Evolutionary conservation across 495 filamentous ascomycete species (phyloP), one percentile per base, ranked within the genome.

Genomic region (Penicillium subrubescens): DNA sequence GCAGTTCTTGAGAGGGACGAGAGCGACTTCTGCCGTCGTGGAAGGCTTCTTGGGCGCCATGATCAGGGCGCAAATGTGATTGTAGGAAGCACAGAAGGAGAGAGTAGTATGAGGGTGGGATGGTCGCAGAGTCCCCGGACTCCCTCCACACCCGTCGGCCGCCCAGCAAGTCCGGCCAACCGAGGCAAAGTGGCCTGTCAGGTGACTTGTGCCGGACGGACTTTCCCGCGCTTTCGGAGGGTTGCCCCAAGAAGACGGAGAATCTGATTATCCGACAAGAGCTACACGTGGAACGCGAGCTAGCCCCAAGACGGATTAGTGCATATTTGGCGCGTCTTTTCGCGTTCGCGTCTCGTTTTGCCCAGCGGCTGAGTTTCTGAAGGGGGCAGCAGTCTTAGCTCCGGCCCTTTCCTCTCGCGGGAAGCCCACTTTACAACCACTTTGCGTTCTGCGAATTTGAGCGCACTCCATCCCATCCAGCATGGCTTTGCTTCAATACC

Each of bases 1-100:
- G 77, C 95, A 98, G 72, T 89, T 97, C 79, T 96, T 96, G 11
- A 97, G 84, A 59, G 92, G 90, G 25, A 90, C 84, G 25, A 97
- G 83, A 46, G 88, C 88, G 62, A 97, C 82, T 77, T 95, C 91
- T 43, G 90, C 92, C 53, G 87, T 83, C 0, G 87, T 87, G 35
- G 89, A 87, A 66, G 84, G 83, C 78, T 88, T 92, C 77, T 83
- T 89, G 69, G 87, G 84, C 67, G 87, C 87, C 87, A 89, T 89
- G 60, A 25, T 75, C 59, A 71, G 59, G 68, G 57, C 72, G 70
- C 62, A 62, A 43, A 27, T 51, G 17, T 60, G 8, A 51, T 60
- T 59, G 25, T 8, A 11, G 50, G 43, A 56, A 41, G 37, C 48
- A 63, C 37, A 62, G 39, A 67, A 59, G 58, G 63, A 48, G 34